A percentile compares a stretch with the other conserved stretches of the same genome.
Evolutionary conservation across 345 rosid genomes (phyloP).

Genomic region (Dovyalis caffra): DNA sequence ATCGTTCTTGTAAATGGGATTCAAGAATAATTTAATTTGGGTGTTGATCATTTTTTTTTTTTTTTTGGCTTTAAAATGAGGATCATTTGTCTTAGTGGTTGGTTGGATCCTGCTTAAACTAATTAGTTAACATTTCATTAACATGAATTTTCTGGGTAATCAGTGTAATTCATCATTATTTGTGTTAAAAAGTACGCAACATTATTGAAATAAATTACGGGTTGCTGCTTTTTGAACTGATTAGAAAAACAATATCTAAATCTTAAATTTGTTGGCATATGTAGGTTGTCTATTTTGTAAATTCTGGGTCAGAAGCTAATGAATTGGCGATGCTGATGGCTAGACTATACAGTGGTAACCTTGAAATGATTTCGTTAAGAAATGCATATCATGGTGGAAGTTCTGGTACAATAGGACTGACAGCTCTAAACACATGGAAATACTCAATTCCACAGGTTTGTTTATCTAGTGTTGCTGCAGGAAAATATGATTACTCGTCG

Average conservation of each 20-base stretch:
- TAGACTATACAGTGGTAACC: constrained; percentile 74
- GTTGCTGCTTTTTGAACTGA: background rate
- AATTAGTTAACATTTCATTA: background rate
- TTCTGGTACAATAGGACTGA: constrained; percentile 80
- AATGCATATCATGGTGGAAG: constrained; percentile 99
- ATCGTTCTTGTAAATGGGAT: background rate
- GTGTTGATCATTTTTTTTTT: background rate
- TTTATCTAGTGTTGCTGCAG: background rate
- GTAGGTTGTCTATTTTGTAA: constrained; percentile 91
- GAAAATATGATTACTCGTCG: background rate
- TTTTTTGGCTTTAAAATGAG: background rate
- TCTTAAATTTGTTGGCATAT: constrained; percentile 19
- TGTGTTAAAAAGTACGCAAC: background rate
- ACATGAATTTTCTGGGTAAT: background rate
- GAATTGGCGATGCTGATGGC: constrained; percentile 96
- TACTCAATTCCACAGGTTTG: constrained; percentile 88
- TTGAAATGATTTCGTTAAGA: constrained; percentile 84
- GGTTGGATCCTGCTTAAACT: background rate
- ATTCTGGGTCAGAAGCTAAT: constrained; percentile 95
- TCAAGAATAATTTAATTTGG: background rate
- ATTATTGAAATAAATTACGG: background rate
- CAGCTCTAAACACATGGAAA: constrained; percentile 92
- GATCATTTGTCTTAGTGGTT: background rate
- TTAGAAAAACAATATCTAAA: background rate
- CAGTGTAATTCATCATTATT: background rate